Conservation (phyloP, 371 early-diverging fungal species). For the Rhizopus stolonifer region DNA sequence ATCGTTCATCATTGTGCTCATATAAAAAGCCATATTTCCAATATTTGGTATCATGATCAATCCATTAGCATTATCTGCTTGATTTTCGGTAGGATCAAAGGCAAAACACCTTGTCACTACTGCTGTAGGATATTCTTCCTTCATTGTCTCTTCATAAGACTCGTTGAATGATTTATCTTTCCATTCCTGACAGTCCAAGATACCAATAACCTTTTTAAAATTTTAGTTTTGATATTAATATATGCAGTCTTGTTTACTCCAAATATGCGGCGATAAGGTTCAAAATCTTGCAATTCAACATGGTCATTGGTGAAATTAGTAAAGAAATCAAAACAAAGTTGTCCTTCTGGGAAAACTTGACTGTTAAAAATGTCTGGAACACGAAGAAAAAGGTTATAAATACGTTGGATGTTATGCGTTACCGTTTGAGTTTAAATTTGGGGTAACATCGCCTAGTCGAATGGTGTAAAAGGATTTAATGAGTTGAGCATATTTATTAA, state of each 20-base stretch:
- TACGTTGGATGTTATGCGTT: conserved; percentile 10
- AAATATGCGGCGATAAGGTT: conserved; percentile 73
- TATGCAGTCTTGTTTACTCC: conserved; percentile 50
- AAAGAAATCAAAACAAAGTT: conserved; percentile 75
- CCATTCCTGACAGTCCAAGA: conserved; percentile 81
- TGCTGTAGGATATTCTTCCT: conserved; percentile 64
- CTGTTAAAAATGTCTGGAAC: conserved; percentile 25
- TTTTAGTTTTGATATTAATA: neutral
- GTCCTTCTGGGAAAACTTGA: conserved; percentile 63
- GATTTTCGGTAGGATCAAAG: conserved; percentile 77
- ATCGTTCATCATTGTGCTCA: conserved; percentile 75
- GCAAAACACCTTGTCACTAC: conserved; percentile 78
- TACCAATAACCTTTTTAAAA: conserved; percentile 66
- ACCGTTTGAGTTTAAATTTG: conserved; percentile 54
- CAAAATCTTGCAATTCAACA: conserved; percentile 72
- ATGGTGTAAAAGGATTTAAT: conserved; percentile 58
- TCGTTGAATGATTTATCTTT: conserved; percentile 60
- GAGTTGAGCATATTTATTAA: conserved; percentile 65
- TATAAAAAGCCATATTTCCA: conserved; percentile 76
- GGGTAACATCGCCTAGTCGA: conserved; percentile 60
- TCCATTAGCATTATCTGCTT: conserved; percentile 74
- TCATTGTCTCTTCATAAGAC: conserved; percentile 62
- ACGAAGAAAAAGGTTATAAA: neutral
- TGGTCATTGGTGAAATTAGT: conserved; percentile 68
- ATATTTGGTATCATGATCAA: conserved; percentile 81